A percentile compares a stretch with the other conserved stretches of the same genome.
phyloP scores from a whole-genome alignment of 352 stramenopile species.

The Phytopythium delawarense region DNA sequence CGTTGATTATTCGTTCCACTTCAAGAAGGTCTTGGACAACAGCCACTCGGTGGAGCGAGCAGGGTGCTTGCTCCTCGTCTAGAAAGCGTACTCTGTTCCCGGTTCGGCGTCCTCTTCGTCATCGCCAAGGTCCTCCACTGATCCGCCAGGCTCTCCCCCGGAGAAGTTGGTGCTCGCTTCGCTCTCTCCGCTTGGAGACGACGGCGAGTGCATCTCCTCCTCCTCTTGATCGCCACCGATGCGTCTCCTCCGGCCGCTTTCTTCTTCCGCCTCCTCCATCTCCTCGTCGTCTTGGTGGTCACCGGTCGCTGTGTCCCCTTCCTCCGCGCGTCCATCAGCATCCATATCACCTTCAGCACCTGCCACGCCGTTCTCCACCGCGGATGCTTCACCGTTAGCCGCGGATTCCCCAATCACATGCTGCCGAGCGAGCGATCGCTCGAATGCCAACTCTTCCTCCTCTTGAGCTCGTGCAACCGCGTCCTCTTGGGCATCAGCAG shows the following conservation, averaged over 20 bases:
- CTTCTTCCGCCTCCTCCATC: slow-evolving; percentile 24
- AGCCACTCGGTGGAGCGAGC: neutral
- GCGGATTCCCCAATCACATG: slow-evolving; percentile 13
- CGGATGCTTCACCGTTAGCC: slow-evolving; percentile 6
- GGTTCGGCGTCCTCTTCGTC: neutral
- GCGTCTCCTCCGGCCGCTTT: slow-evolving; percentile 4
- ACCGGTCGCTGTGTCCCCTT: neutral
- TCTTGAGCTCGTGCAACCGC: slow-evolving; percentile 23
- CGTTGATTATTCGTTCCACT: neutral
- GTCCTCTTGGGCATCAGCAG: slow-evolving; percentile 11
- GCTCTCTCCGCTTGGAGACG: slow-evolving; percentile 8
- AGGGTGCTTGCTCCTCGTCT: neutral
- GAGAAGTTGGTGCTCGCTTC: slow-evolving; percentile 5
- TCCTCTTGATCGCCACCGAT: slow-evolving; percentile 17
- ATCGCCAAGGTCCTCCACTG: neutral
- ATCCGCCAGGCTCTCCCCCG: neutral
- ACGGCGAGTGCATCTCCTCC: slow-evolving; percentile 14
- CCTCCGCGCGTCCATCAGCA: neutral
- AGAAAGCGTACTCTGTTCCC: slow-evolving; percentile 15
- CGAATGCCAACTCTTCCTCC: slow-evolving; percentile 34
- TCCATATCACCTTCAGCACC: neutral
- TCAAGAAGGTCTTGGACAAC: neutral
- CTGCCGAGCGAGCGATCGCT: slow-evolving; percentile 27
- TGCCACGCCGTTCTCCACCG: slow-evolving; percentile 1
- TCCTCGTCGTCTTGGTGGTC: slow-evolving; percentile 38